Conservation (phyloP, 148 eudicot genomes). For the Arbutus unedo region DNA sequence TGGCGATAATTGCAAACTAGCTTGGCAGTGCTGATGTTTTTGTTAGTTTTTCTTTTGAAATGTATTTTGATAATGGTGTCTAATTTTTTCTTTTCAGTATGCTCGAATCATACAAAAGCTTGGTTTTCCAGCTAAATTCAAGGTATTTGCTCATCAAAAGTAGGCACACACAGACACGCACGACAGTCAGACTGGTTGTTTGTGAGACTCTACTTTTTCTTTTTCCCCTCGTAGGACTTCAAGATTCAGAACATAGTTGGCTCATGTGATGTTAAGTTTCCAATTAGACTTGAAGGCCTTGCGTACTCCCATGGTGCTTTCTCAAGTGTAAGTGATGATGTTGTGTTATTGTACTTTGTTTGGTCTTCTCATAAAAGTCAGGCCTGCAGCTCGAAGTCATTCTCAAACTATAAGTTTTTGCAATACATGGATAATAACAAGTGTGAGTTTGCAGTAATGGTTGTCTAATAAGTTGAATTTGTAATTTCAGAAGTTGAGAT, state of each 20-base stretch:
- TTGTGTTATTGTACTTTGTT: slow-evolving; percentile 27
- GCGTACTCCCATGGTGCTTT: slow-evolving; percentile 51
- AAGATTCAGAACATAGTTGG: slow-evolving; percentile 69
- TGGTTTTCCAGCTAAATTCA: slow-evolving; percentile 65
- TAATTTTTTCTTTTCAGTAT: slow-evolving; percentile 33
- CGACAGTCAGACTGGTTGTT: background rate
- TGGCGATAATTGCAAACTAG: background rate
- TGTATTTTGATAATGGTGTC: background rate
- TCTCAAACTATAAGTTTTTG: background rate
- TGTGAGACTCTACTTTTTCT: background rate
- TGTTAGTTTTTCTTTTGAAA: background rate
- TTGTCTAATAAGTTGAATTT: background rate
- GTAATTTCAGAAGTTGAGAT: background rate
- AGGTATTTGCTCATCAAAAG: slow-evolving; percentile 28
- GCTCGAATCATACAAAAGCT: slow-evolving; percentile 71
- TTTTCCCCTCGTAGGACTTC: slow-evolving; percentile 36
- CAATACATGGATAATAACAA: background rate
- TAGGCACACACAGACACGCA: background rate
- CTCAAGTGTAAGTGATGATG: slow-evolving; percentile 41
- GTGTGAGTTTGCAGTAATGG: background rate
- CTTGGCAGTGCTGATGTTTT: background rate
- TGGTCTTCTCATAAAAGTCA: slow-evolving; percentile 59
- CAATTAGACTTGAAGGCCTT: slow-evolving; percentile 58
- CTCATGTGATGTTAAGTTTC: slow-evolving; percentile 65
- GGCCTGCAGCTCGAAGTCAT: background rate